Evolutionary conservation across 805 yeast genomes (phyloP).

Genomic region (Sugiyamaella valdiviana): DNA sequence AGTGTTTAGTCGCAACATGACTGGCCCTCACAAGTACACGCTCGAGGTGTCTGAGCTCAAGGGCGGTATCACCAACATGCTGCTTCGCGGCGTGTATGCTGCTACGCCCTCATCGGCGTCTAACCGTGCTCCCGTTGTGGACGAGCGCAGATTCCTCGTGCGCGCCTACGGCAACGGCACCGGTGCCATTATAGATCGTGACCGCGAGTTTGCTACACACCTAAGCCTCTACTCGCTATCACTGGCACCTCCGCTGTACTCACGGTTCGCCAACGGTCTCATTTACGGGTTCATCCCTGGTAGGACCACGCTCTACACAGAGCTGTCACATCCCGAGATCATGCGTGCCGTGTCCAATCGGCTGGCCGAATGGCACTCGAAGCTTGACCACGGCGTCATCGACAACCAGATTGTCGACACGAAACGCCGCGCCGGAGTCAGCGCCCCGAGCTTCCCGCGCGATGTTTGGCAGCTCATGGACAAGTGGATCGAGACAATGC

Average conservation of each 20-base stretch:
- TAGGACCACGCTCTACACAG: conserved; percentile 49
- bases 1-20: conserved; percentile 7
- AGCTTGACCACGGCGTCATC: conserved; percentile 41
- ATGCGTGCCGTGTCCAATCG: conserved; percentile 57
- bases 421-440: conserved; percentile 36
- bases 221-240: conserved; percentile 50
- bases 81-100: conserved; percentile 23
- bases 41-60: conserved; percentile 25
- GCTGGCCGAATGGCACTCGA: conserved; percentile 65
- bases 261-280: conserved; percentile 65
- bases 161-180: conserved; percentile 75
- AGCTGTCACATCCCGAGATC: conserved; percentile 42
- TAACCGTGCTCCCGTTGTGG: not conserved
- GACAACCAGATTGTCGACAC: conserved; percentile 28
- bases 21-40: conserved; percentile 5
- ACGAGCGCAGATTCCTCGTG: conserved; percentile 37
- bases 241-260: conserved; percentile 64
- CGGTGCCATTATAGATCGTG: conserved; percentile 62
- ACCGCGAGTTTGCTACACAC: conserved; percentile 68
- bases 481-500: conserved; percentile 59
- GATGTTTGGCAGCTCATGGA: conserved; percentile 56
- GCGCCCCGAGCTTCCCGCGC: conserved; percentile 19
- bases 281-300: conserved; percentile 67
- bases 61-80: conserved; percentile 37
- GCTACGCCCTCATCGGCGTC: conserved; percentile 6